A percentile compares a stretch with the other conserved stretches of the same genome.
phyloP scores from a whole-genome alignment of 441 rosid species.

The Populus hybrid region DNA sequence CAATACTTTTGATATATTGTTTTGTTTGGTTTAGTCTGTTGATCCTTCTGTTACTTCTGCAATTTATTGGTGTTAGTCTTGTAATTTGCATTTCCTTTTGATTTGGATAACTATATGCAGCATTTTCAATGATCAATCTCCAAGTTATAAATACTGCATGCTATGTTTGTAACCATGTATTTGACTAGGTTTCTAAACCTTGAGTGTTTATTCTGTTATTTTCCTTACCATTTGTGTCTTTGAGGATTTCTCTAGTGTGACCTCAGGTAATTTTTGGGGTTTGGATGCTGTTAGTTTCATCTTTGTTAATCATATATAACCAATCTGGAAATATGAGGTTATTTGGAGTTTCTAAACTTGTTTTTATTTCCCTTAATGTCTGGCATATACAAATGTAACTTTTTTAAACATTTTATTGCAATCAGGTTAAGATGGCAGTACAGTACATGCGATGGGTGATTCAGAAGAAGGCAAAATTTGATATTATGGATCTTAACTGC shows the following conservation, averaged over 20 bases:
- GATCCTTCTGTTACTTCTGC: not conserved
- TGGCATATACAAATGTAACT: conserved; percentile 13
- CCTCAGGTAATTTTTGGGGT: not conserved
- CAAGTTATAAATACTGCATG: not conserved
- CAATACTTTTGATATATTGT: not conserved
- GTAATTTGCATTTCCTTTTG: not conserved
- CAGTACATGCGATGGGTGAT: conserved; percentile 91
- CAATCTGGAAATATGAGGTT: not conserved
- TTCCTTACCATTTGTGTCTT: not conserved
- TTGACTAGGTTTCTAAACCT: not conserved
- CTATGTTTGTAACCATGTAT: not conserved
- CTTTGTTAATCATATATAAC: not conserved
- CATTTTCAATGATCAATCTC: not conserved
- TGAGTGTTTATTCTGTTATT: not conserved
- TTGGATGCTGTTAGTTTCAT: not conserved
- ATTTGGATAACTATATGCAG: not conserved
- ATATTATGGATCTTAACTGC: conserved; percentile 89
- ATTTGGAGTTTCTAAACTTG: not conserved
- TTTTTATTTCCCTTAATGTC: conserved; percentile 3
- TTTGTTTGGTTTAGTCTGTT: not conserved
- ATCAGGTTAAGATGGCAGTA: conserved; percentile 90
- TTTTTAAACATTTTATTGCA: conserved; percentile 15
- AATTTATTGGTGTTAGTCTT: not conserved
- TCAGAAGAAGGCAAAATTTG: conserved; percentile 89
- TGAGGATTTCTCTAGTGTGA: conserved; percentile 8